phyloP scores from a whole-genome alignment of 768 basidiomycete species.

The Melanogaster broomeanus region DNA sequence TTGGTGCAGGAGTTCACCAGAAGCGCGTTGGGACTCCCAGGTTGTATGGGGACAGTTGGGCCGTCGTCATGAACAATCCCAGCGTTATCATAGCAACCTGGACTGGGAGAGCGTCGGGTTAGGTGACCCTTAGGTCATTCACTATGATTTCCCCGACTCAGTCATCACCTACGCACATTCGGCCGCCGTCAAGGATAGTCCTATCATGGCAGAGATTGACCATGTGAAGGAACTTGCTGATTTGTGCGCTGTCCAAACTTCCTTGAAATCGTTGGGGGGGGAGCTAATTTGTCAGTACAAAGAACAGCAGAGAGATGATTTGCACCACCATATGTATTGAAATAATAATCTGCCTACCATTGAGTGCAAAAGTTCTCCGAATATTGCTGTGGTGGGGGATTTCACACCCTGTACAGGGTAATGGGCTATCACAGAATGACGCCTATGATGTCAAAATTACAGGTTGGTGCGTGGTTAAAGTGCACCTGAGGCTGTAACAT shows the following conservation, averaged over 20 bases:
- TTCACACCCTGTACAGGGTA: background rate
- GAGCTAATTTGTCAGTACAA: background rate
- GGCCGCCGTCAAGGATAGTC: conserved; percentile 31
- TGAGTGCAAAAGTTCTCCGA: background rate
- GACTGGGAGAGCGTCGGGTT: conserved; percentile 41
- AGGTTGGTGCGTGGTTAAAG: background rate
- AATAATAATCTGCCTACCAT: too few relatives aligned
- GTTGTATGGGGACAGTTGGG: conserved; percentile 35
- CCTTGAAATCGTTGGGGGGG: conserved; percentile 12
- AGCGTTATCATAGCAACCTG: conserved; percentile 30
- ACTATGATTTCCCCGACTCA: background rate
- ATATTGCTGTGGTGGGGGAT: too few relatives aligned
- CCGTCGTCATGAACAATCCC: conserved; percentile 15
- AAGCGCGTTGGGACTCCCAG: conserved; percentile 17
- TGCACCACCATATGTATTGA: background rate
- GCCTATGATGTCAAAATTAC: background rate
- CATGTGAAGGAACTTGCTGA: conserved; percentile 25
- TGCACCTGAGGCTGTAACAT: background rate
- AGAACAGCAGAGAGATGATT: background rate
- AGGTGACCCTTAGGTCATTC: background rate
- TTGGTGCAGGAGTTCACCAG: conserved; percentile 24
- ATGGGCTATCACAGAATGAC: background rate
- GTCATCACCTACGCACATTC: conserved; percentile 33
- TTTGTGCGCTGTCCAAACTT: conserved; percentile 34
- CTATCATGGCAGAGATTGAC: conserved; percentile 29